Evolutionary conservation across 305 asterid genomes (phyloP).

Genomic region (Lippia alba): DNA sequence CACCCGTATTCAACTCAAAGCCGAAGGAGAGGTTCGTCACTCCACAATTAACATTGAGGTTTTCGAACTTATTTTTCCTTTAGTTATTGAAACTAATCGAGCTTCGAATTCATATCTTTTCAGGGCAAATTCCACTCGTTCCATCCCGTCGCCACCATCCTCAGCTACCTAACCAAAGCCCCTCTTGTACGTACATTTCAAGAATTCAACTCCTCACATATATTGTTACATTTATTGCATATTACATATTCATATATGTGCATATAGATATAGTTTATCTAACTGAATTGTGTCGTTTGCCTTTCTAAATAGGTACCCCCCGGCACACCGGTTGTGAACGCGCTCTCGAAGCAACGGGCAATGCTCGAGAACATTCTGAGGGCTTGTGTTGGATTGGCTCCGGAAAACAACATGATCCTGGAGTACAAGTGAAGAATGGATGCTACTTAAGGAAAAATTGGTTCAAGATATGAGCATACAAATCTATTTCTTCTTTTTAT

Average conservation of each 20-base stretch:
- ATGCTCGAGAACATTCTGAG: slow-evolving; percentile 96
- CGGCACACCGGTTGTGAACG: slow-evolving; percentile 97
- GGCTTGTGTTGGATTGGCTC: slow-evolving; percentile 98
- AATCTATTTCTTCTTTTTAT: slow-evolving; percentile 1
- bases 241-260: no score
- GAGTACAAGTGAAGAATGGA: slow-evolving; percentile 69
- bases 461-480: slow-evolving; percentile 27
- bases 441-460: background rate
- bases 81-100: background rate
- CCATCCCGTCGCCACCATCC: slow-evolving; percentile 68
- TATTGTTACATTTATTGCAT: background rate
- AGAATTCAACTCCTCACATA: background rate
- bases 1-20: slow-evolving; percentile 85
- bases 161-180: slow-evolving; percentile 67
- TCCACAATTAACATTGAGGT: slow-evolving; percentile 58
- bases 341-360: slow-evolving; percentile 89
- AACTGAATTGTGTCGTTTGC: background rate
- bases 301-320: slow-evolving; percentile 77
- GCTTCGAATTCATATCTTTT: slow-evolving; percentile 4
- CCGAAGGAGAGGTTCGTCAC: slow-evolving; percentile 71
- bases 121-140: slow-evolving; percentile 63
- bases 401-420: slow-evolving; percentile 97
- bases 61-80: background rate
- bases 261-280: no score
- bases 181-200: slow-evolving; percentile 54